Conservation (phyloP, 768 basidiomycete genomes). For the Agaricus bisporus region DNA sequence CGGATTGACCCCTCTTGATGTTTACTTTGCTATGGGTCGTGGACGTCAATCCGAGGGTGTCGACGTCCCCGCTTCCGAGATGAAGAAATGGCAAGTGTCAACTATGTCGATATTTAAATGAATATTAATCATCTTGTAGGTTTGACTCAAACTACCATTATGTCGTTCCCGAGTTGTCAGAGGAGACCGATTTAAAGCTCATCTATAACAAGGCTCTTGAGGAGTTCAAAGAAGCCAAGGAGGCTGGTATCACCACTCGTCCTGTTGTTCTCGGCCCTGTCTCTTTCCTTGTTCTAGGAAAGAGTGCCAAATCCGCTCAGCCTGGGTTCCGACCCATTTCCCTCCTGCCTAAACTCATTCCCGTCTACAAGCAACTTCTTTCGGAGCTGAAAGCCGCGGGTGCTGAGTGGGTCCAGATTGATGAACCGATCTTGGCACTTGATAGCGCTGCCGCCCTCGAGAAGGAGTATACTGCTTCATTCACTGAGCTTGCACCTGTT, state of each 20-base stretch:
- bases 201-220: conserved; percentile 92
- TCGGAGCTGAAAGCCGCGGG: conserved; percentile 89
- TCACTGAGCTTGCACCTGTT: conserved; percentile 73
- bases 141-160: conserved; percentile 99
- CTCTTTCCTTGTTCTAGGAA: conserved; percentile 91
- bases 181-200: conserved; percentile 88
- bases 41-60: conserved; percentile 92
- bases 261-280: conserved; percentile 95
- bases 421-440: conserved; percentile 94
- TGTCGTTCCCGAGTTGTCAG: conserved; percentile 94
- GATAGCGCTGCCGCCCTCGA: conserved; percentile 75
- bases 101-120: conserved; percentile 4
- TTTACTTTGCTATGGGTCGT: conserved; percentile 99
- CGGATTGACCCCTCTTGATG: conserved; percentile 83
- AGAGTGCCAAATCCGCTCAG: conserved; percentile 79
- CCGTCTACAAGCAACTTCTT: conserved; percentile 88
- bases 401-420: conserved; percentile 91
- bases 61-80: conserved; percentile 95
- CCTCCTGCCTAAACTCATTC: conserved; percentile 83
- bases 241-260: conserved; percentile 81
- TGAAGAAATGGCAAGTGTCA: conserved; percentile 93
- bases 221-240: conserved; percentile 94
- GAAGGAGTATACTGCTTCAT: conserved; percentile 75
- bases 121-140: conserved; percentile 37
- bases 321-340: conserved; percentile 86